Conservation (phyloP, 2,329 filamentous ascomycete genomes). For the Xylaria sp. region DNA sequence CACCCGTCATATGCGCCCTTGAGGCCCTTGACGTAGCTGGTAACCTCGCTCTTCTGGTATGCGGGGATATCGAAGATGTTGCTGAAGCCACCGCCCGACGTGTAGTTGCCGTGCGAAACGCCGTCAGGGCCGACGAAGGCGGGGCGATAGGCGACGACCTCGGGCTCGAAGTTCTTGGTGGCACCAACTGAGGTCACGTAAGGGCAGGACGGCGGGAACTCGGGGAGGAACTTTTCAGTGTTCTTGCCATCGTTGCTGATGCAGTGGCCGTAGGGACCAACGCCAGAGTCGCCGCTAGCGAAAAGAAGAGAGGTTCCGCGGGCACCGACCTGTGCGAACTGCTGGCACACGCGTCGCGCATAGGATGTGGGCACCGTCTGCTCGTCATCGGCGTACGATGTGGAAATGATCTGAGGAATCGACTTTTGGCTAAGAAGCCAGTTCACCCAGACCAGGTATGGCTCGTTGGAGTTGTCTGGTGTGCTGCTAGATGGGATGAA, state of each 20-base stretch:
- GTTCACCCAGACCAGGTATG: constrained; percentile 60
- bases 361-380: constrained; percentile 58
- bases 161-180: constrained; percentile 42
- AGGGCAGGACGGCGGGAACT: constrained; percentile 56
- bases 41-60: constrained; percentile 49
- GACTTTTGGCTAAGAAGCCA: constrained; percentile 52
- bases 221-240: constrained; percentile 57
- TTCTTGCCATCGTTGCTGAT: constrained; percentile 61
- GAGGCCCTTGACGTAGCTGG: constrained; percentile 48
- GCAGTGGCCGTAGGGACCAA: constrained; percentile 47
- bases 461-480: constrained; percentile 54
- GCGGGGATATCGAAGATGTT: constrained; percentile 50
- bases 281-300: constrained; percentile 56
- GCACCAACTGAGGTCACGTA: constrained; percentile 43
- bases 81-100: constrained; percentile 52
- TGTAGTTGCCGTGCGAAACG: constrained; percentile 26
- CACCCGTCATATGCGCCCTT: constrained; percentile 49
- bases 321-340: constrained; percentile 58
- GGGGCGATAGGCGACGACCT: constrained; percentile 45
- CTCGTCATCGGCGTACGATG: constrained; percentile 66
- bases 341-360: constrained; percentile 57
- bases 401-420: constrained; percentile 61
- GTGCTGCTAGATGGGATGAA: constrained; percentile 36
- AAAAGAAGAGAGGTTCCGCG: constrained; percentile 59
- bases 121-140: constrained; percentile 36